Percentiles rank a stretch among this genome's conserved stretches.
These are phyloP conservation scores for Calocybe indica DNA, from an alignment of 768 basidiomycete genomes.

Conservation along the genomic window DNA sequence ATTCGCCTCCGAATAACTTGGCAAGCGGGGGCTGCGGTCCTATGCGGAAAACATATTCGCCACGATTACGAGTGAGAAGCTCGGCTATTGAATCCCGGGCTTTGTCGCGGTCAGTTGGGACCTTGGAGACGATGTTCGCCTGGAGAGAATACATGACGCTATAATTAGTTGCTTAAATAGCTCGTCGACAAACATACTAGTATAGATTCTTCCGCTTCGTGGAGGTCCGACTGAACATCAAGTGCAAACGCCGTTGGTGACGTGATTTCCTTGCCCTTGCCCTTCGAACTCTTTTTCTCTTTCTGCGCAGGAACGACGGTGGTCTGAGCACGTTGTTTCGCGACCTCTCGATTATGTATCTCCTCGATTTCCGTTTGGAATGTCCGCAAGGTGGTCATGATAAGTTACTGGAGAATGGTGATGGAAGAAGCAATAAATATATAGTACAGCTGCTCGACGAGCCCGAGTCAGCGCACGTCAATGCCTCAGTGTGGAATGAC, in stretches of 20 bases:
- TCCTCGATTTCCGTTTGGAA: conserved; percentile 78
- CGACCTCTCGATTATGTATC: conserved; percentile 61
- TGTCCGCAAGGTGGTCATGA: conserved; percentile 50
- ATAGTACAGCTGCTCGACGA: conserved; percentile 2
- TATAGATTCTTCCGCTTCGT: conserved; percentile 50
- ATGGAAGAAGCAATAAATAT: conserved; percentile 5
- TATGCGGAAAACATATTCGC: conserved; percentile 73
- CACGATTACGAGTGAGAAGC: conserved; percentile 59
- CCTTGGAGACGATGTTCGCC: conserved; percentile 38
- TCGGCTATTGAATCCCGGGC: conserved; percentile 63
- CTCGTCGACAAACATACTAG: conserved; percentile 30
- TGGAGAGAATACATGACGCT: conserved; percentile 18
- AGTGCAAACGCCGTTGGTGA: conserved; percentile 1
- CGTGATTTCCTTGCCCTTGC: conserved; percentile 29
- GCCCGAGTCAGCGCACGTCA: conserved; percentile 16
- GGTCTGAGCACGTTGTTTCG: conserved; percentile 49
- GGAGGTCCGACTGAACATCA: conserved; percentile 19
- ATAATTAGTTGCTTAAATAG: background rate
- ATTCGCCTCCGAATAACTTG: conserved; percentile 49
- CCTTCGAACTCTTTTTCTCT: conserved; percentile 30
- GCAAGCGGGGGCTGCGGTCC: conserved; percentile 59
- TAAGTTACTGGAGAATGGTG: conserved; percentile 1
- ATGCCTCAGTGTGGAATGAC: background rate
- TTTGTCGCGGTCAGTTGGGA: conserved; percentile 36
- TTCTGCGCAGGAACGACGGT: conserved; percentile 13